phyloP scores from a whole-genome alignment of 495 filamentous ascomycete genomes.

The Polyplosphaeria fusca region DNA sequence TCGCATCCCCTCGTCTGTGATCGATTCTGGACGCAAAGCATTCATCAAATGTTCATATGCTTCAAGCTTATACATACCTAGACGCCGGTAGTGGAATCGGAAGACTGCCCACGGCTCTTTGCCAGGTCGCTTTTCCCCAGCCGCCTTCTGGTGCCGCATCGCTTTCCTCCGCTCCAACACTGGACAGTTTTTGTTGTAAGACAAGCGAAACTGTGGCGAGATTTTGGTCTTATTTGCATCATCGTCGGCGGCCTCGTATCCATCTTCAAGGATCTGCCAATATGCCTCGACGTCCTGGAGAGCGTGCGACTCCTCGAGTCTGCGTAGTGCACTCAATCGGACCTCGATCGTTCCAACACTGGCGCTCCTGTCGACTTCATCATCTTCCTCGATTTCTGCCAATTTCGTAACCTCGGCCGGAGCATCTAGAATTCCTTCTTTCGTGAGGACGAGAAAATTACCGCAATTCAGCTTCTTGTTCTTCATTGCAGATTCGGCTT shows the following conservation, averaged over 20 bases:
- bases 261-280: background rate
- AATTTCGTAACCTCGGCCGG: background rate
- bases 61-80: background rate
- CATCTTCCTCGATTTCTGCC: background rate
- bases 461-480: constrained; percentile 11
- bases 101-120: constrained; percentile 21
- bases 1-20: background rate
- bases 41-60: background rate
- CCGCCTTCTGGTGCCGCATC: background rate
- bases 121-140: constrained; percentile 14
- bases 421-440: constrained; percentile 3
- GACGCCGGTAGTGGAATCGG: constrained; percentile 23
- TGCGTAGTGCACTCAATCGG: constrained; percentile 11
- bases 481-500: background rate
- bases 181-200: background rate
- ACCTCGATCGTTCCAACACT: constrained; percentile 23
- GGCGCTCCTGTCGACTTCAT: background rate
- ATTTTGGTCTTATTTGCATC: background rate
- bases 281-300: background rate
- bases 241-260: background rate
- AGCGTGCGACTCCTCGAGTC: constrained; percentile 6
- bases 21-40: constrained; percentile 6
- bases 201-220: constrained; percentile 1
- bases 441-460: constrained; percentile 3
- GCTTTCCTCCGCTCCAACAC: background rate